A percentile compares a stretch with the other conserved stretches of the same genome.
phyloP scores from a whole-genome alignment of 192 early-diverging fungal species.

The Glomus cerebriforme region DNA sequence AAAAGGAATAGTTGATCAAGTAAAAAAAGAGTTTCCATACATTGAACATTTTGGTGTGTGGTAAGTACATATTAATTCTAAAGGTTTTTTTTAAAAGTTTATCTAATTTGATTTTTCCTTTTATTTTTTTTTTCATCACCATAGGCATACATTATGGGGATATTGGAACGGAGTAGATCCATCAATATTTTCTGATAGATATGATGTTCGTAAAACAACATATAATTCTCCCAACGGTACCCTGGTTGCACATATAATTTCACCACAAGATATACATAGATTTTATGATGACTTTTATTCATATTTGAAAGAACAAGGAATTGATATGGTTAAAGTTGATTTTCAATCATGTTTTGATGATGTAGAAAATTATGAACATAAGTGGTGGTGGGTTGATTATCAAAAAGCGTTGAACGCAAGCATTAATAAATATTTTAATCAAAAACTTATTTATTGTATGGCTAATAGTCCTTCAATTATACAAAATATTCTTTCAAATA shows the following conservation, averaged over 20 bases:
- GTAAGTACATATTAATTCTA: slow-evolving; percentile 36
- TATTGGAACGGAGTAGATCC: slow-evolving; percentile 59
- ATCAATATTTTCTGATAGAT: slow-evolving; percentile 30
- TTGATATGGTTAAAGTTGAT: slow-evolving; percentile 60
- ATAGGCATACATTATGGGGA: slow-evolving; percentile 50
- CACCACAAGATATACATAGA: slow-evolving; percentile 16
- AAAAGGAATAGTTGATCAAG: slow-evolving; percentile 28
- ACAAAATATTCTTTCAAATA: slow-evolving; percentile 32
- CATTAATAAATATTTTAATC: slow-evolving; percentile 43
- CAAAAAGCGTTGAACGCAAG: slow-evolving; percentile 44
- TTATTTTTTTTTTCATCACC: neutral
- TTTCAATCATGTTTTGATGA: slow-evolving; percentile 55
- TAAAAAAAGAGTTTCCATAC: slow-evolving; percentile 34
- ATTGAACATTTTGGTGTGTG: slow-evolving; percentile 53
- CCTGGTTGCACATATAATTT: slow-evolving; percentile 36
- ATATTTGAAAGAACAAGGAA: slow-evolving; percentile 46
- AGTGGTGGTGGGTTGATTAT: slow-evolving; percentile 42
- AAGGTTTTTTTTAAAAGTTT: neutral
- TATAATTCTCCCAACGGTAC: slow-evolving; percentile 14
- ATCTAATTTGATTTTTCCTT: neutral
- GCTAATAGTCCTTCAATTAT: slow-evolving; percentile 50
- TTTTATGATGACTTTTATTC: slow-evolving; percentile 59
- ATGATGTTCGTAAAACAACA: slow-evolving; percentile 29
- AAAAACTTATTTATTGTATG: slow-evolving; percentile 57
- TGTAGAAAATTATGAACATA: slow-evolving; percentile 20